These are phyloP conservation scores for Haematococcus lacustris DNA, from an alignment of 139 green algal species.

Conservation along the genomic window DNA sequence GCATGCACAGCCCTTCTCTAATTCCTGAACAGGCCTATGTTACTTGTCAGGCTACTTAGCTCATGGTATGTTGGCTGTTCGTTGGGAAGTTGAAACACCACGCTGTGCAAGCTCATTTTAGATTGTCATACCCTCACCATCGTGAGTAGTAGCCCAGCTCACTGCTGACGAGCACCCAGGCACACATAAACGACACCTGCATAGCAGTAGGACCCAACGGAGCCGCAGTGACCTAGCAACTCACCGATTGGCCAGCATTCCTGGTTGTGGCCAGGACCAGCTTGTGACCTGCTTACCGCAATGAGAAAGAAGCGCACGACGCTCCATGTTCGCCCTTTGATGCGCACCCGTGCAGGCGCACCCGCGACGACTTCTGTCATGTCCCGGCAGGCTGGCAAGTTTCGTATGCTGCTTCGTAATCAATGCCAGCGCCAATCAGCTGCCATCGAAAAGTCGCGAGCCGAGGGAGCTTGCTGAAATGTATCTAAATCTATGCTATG, in stretches of 20 bases:
- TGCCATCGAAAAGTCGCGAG: too few species aligned
- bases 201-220: not conserved
- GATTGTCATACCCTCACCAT: not conserved
- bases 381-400: too few species aligned
- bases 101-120: not conserved
- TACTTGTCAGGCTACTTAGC: too few species aligned
- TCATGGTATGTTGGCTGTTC: not conserved
- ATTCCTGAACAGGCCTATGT: not conserved
- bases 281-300: not conserved
- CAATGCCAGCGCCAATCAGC: too few species aligned
- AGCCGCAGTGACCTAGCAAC: not conserved
- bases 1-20: not conserved
- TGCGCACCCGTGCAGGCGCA: not conserved
- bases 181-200: constrained; percentile 40
- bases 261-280: not conserved
- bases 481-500: too few species aligned
- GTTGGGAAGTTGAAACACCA: not conserved
- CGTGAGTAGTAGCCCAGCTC: constrained; percentile 65
- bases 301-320: not conserved
- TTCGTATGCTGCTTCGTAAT: too few species aligned
- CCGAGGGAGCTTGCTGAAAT: too few species aligned
- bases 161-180: constrained; percentile 60
- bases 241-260: not conserved
- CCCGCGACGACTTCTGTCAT: not conserved
- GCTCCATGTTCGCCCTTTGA: not conserved